Evolutionary conservation across 75 land plant species (phyloP), one percentile per base, ranked within the genome.

Genomic region (Larix kaempferi): DNA sequence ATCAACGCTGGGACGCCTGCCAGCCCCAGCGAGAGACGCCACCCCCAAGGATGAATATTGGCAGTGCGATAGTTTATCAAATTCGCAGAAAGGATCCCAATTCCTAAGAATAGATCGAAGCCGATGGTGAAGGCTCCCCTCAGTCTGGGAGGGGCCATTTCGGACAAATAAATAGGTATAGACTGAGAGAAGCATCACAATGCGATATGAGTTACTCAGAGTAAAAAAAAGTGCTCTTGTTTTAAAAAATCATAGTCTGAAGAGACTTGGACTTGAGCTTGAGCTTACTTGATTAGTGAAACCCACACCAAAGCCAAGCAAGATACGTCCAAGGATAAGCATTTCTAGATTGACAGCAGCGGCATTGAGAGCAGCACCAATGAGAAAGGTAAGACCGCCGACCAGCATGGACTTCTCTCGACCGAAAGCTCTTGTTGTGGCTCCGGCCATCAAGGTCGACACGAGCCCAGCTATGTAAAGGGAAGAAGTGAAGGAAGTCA

Each of bases 41-140:
- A 73, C 0, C 75, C 75, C 75, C 75, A 73, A 2, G 6, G 2
- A 4, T 91, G n/a, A 74, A 93, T 87, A 83, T 89, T 87, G 15
- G 80, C 56, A 8, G 93, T 86, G 80, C 89, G 83, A 77, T 89
- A 93, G 81, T 93, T 93, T 74, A 93, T 56, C 8, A 93, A 33
- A 67, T 91, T 91, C 74, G 96, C 96, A 0, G 71, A 74, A 0
- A 93, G 79, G 44, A 91, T 91, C 3, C 94, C 94, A n/a, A 88
- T 72, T 0, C 90, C 88, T 74, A 91, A 83, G 55, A 87, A 82
- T 25, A 93, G 61, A 58, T 91, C 91, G 78, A 93, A 93, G 62
- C 89, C 83, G 21, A 91, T 93, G 90, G 89, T 93, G 54, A 93
- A 83, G 4, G 79, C 87, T 8, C 95, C 95, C 41, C 95, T 85